phyloP scores from a whole-genome alignment of 2,329 filamentous ascomycete species.

The Cordyceps militaris region DNA sequence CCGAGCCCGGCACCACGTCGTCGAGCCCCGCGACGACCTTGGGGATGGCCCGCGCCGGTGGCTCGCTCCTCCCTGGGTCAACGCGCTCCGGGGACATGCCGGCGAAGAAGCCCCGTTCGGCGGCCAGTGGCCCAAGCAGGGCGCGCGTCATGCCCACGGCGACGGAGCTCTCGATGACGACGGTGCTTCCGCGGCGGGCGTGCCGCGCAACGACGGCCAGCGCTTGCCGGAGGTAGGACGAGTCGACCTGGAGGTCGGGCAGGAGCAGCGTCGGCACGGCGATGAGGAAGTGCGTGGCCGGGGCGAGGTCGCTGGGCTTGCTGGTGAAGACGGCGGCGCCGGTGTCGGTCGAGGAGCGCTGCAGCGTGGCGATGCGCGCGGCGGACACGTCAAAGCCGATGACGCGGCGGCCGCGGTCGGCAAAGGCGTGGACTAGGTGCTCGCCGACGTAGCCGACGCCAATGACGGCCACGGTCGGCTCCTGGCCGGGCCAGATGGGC shows the following conservation, averaged over 20 bases:
- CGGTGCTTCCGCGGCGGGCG: constrained; percentile 36
- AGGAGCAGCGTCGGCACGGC: constrained; percentile 45
- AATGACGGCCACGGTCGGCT: constrained; percentile 39
- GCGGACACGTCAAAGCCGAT: constrained; percentile 43
- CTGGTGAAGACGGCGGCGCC: constrained; percentile 32
- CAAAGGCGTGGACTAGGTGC: constrained; percentile 40
- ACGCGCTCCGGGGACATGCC: constrained; percentile 48
- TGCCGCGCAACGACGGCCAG: constrained; percentile 33
- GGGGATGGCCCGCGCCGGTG: constrained; percentile 37
- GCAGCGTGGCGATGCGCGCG: constrained; percentile 29
- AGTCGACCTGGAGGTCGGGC: constrained; percentile 40
- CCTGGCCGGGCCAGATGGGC: constrained; percentile 17
- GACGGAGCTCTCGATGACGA: constrained; percentile 48
- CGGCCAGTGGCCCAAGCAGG: constrained; percentile 39
- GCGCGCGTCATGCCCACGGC: constrained; percentile 47
- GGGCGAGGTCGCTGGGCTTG: constrained; percentile 29
- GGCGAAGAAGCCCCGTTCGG: constrained; percentile 34
- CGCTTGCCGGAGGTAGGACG: constrained; percentile 38
- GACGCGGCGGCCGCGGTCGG: constrained; percentile 31
- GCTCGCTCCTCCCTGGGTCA: constrained; percentile 41
- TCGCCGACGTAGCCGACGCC: constrained; percentile 47
- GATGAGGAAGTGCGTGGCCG: constrained; percentile 46
- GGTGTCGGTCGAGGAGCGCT: constrained; percentile 19
- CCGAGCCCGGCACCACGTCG: constrained; percentile 36
- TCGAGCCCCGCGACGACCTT: constrained; percentile 48